Evolutionary conservation across 2,329 filamentous ascomycete species (phyloP).

Genomic region (Phialemoniopsis sp.): DNA sequence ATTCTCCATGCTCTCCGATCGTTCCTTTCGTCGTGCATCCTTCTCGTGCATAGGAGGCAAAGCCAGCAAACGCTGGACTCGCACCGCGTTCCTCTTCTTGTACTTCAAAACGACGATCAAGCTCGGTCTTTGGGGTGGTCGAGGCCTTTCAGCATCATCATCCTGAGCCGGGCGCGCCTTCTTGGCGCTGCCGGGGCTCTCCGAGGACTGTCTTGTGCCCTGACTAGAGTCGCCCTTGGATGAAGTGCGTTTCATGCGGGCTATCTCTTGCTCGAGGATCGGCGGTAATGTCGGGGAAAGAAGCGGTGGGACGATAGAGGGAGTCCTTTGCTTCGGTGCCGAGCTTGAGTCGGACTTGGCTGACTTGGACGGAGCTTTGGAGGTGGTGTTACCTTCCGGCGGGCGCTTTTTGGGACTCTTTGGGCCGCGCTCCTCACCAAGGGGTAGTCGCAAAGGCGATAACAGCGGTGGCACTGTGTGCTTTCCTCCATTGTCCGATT

Average conservation of each 20-base stretch:
- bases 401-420: conserved; percentile 18
- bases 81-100: conserved; percentile 39
- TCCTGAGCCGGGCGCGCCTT: conserved; percentile 25
- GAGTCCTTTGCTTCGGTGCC: conserved; percentile 31
- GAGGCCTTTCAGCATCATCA: conserved; percentile 25
- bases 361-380: conserved; percentile 15
- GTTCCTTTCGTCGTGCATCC: conserved; percentile 33
- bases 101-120: conserved; percentile 44
- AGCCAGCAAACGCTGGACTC: conserved; percentile 41
- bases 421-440: conserved; percentile 27
- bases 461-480: conserved; percentile 44
- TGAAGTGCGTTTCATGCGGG: conserved; percentile 25
- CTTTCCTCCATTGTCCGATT: conserved; percentile 30
- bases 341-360: conserved; percentile 19
- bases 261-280: conserved; percentile 42
- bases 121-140: conserved; percentile 13
- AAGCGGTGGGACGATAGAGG: conserved; percentile 39
- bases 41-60: conserved; percentile 33
- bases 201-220: conserved; percentile 16
- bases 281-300: conserved; percentile 54
- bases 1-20: conserved; percentile 36
- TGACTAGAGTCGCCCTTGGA: conserved; percentile 15
- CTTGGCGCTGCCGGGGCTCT: conserved; percentile 27
- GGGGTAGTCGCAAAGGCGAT: conserved; percentile 45
- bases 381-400: conserved; percentile 24